A percentile compares a stretch with the other conserved stretches of the same genome.
Evolutionary conservation across 805 yeast genomes (phyloP).

Genomic region (Wickerhamiella vanderwaltii): DNA sequence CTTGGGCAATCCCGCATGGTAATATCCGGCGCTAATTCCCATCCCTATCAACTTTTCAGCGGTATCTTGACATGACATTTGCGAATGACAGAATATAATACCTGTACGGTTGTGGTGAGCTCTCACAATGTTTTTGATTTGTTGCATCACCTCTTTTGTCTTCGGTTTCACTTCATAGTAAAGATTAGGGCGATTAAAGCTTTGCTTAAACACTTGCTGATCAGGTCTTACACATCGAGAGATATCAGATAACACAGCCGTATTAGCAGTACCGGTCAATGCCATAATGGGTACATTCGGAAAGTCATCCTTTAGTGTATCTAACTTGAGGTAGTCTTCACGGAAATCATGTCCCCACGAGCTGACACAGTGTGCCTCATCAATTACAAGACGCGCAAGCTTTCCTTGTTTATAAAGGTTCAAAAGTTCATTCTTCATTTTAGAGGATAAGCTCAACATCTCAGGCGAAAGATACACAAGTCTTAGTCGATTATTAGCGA

Average conservation of each 20-base stretch:
- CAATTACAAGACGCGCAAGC: conserved; percentile 81
- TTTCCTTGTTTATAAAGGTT: conserved; percentile 41
- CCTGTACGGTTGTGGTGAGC: conserved; percentile 57
- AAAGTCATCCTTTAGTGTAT: conserved; percentile 55
- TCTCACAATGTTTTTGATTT: conserved; percentile 17
- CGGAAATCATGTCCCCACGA: conserved; percentile 99
- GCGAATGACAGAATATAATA: conserved; percentile 87
- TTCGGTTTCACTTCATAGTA: conserved; percentile 68
- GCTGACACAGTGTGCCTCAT: conserved; percentile 96
- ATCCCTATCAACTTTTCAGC: conserved; percentile 43
- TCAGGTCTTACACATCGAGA: conserved; percentile 58
- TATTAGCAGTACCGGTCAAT: conserved; percentile 92
- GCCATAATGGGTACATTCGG: conserved; percentile 90
- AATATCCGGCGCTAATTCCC: conserved; percentile 59
- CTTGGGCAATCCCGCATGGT: conserved; percentile 91
- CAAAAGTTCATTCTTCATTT: conserved; percentile 51
- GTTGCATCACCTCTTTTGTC: conserved; percentile 17
- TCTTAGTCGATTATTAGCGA: conserved; percentile 55
- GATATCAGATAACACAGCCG: conserved; percentile 76
- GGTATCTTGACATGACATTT: conserved; percentile 74
- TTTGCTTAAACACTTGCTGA: conserved; percentile 59
- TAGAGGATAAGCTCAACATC: conserved; percentile 68
- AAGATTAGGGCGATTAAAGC: conserved; percentile 82
- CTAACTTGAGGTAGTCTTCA: conserved; percentile 82
- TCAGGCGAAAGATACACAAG: conserved; percentile 88